phyloP scores from a whole-genome alignment of 2,329 filamentous ascomycete genomes.

The Diplodia intermedia region DNA sequence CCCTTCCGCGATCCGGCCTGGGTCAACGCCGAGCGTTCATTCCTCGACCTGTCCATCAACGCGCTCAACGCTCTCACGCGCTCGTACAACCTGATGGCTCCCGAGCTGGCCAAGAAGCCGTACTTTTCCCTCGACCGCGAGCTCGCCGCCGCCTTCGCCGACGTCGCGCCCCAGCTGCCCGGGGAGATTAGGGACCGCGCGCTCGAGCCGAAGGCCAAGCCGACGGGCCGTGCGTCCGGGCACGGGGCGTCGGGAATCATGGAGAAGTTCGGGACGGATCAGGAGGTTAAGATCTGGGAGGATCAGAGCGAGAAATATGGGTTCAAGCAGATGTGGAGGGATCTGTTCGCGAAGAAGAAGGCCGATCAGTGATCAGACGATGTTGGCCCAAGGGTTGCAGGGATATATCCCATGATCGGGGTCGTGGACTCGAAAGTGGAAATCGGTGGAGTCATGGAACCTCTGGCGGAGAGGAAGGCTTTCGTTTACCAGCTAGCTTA shows the following conservation, averaged over 20 bases:
- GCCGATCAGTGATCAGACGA: too few species aligned
- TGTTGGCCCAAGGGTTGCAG: background rate
- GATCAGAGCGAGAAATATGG: slow-evolving; percentile 80
- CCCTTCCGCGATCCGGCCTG: slow-evolving; percentile 83
- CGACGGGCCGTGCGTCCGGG: slow-evolving; percentile 41
- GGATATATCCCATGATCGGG: background rate
- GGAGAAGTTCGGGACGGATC: slow-evolving; percentile 62
- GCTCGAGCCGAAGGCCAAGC: slow-evolving; percentile 47
- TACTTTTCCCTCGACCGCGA: slow-evolving; percentile 88
- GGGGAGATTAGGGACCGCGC: slow-evolving; percentile 76
- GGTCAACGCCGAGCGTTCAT: slow-evolving; percentile 74
- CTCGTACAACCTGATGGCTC: slow-evolving; percentile 94
- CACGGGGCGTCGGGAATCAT: slow-evolving; percentile 63
- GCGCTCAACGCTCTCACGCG: slow-evolving; percentile 81
- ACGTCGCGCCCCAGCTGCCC: slow-evolving; percentile 79
- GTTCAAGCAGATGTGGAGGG: slow-evolving; percentile 86
- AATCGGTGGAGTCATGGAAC: too few species aligned
- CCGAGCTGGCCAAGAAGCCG: slow-evolving; percentile 88
- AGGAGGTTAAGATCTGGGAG: slow-evolving; percentile 71
- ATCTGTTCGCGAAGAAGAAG: slow-evolving; percentile 63
- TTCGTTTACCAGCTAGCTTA: too few species aligned
- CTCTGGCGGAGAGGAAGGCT: too few species aligned
- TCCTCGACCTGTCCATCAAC: slow-evolving; percentile 76
- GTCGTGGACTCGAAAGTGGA: too few species aligned
- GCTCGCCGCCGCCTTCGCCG: slow-evolving; percentile 79